Conservation (phyloP, 73 alveolate species). For the Stentor roeselii region DNA sequence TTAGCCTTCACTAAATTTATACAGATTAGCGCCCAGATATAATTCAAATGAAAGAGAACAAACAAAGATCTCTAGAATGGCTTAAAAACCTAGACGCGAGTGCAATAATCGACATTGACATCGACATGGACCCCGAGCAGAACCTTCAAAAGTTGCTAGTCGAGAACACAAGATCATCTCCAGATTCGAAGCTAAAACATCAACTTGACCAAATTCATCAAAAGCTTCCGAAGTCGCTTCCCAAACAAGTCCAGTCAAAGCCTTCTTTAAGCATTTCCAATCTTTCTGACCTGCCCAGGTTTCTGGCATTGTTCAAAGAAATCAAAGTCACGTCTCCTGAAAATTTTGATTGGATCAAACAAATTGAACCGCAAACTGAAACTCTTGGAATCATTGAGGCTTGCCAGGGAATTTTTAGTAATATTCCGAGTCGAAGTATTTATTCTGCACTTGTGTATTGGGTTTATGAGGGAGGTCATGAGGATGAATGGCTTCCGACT, state of each 20-base stretch:
- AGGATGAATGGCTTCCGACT: background rate
- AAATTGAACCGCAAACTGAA: constrained; percentile 4
- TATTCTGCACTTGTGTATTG: background rate
- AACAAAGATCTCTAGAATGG: constrained; percentile 4
- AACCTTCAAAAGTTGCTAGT: background rate
- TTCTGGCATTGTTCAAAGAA: background rate
- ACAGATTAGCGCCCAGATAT: no score
- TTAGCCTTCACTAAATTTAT: no score
- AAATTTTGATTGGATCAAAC: background rate
- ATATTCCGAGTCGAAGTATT: constrained; percentile 2
- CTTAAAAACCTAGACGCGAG: constrained; percentile 16
- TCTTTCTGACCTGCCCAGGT: background rate
- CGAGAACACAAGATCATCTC: background rate
- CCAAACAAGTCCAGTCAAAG: background rate
- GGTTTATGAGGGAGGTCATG: background rate
- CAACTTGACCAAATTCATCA: constrained; percentile 8
- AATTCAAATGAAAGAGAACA: constrained; percentile 1
- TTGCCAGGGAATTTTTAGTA: background rate
- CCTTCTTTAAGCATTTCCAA: no score
- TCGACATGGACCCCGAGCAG: background rate
- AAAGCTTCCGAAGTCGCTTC: background rate
- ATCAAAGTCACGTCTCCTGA: background rate
- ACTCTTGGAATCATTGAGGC: background rate
- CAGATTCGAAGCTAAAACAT: background rate
- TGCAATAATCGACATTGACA: background rate